Evolutionary conservation across 495 filamentous ascomycete species (phyloP).

Genomic region (Penicillium verhagenii): DNA sequence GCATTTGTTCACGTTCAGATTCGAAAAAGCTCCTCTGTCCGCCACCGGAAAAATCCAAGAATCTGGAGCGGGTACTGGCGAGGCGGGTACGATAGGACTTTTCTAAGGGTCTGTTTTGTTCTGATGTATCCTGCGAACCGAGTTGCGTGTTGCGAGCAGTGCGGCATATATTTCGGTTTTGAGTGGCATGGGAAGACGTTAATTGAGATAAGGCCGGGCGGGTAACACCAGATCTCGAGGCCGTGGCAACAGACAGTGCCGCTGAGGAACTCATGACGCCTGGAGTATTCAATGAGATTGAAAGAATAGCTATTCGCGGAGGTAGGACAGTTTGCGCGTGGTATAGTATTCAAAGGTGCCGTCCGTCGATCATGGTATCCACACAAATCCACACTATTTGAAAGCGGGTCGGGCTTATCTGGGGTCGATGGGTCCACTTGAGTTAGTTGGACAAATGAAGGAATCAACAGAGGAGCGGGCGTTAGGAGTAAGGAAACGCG

Average conservation of each 20-base stretch:
- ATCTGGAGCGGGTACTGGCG: conserved; percentile 16
- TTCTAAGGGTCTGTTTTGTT: conserved; percentile 15
- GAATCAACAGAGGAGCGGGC: too few species aligned
- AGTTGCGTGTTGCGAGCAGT: conserved; percentile 17
- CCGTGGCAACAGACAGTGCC: conserved; percentile 10
- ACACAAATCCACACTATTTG: conserved; percentile 10
- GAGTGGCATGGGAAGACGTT: conserved; percentile 5
- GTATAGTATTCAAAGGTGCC: conserved; percentile 1
- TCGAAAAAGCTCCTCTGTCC: conserved; percentile 20
- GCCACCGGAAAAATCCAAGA: conserved; percentile 11
- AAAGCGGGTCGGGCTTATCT: conserved; percentile 12
- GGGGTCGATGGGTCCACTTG: conserved; percentile 3
- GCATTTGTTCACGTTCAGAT: conserved; percentile 14
- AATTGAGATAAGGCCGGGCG: conserved; percentile 15
- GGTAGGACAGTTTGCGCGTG: conserved; percentile 6
- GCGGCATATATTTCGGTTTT: conserved; percentile 12
- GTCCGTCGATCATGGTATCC: conserved; percentile 24
- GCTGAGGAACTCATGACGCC: conserved; percentile 23
- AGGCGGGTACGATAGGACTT: conserved; percentile 14
- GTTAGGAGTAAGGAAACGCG: too few species aligned
- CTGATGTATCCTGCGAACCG: conserved; percentile 7
- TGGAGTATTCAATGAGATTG: not conserved
- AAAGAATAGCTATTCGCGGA: not conserved
- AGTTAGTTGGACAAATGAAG: not conserved
- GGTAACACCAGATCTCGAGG: conserved; percentile 2